Evolutionary conservation across 2,329 filamentous ascomycete genomes (phyloP).

Genomic region (Aspergillus ibericus): DNA sequence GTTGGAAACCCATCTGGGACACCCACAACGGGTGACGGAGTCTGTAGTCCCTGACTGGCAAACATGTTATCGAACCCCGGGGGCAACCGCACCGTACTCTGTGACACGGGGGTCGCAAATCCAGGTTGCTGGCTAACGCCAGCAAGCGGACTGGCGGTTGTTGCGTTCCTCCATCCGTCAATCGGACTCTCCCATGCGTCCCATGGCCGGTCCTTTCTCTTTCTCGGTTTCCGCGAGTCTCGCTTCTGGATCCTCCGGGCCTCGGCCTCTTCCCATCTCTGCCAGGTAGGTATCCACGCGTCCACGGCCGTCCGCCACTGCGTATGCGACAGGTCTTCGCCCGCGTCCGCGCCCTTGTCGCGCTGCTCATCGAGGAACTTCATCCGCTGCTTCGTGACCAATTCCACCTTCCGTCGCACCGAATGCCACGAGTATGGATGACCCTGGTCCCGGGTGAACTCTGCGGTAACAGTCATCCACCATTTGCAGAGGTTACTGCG

Average conservation of each 20-base stretch:
- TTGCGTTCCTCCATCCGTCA: constrained; percentile 8
- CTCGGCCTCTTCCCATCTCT: constrained; percentile 41
- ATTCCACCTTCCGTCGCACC: constrained; percentile 43
- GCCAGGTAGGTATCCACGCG: constrained; percentile 45
- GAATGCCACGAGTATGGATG: constrained; percentile 46
- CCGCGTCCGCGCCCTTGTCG: constrained; percentile 24
- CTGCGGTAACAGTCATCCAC: constrained; percentile 41
- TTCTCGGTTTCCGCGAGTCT: constrained; percentile 35
- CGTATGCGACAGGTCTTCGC: constrained; percentile 38
- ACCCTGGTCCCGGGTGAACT: constrained; percentile 39
- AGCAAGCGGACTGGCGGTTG: constrained; percentile 1
- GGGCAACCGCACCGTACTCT: constrained; percentile 32
- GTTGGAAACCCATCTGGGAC: background rate
- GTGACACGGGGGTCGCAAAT: constrained; percentile 7
- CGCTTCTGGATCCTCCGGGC: constrained; percentile 38
- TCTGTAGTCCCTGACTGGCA: constrained; percentile 18
- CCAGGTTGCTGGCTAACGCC: constrained; percentile 5
- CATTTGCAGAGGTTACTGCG: constrained; percentile 45
- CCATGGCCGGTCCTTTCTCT: constrained; percentile 25
- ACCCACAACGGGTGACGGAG: background rate
- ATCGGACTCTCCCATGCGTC: background rate
- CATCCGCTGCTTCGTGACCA: constrained; percentile 43
- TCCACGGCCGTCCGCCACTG: constrained; percentile 41
- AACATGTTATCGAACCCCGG: constrained; percentile 45
- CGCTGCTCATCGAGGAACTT: constrained; percentile 40